A percentile compares a stretch with the other conserved stretches of the same genome.
Evolutionary conservation across 2,329 filamentous ascomycete genomes (phyloP).

Genomic region (Lojkania enalia): DNA sequence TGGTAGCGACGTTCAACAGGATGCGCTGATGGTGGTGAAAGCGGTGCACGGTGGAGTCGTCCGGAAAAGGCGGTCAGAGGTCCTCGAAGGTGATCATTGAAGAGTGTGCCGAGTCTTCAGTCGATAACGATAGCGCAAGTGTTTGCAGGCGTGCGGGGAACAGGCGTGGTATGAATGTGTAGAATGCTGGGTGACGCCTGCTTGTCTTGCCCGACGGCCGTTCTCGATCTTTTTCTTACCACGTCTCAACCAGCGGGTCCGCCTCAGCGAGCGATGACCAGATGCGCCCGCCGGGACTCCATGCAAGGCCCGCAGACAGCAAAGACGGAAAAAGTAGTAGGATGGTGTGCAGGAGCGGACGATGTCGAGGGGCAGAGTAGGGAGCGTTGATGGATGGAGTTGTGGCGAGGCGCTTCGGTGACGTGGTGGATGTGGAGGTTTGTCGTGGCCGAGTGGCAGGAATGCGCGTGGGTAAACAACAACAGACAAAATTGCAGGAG

Average conservation of each 20-base stretch:
- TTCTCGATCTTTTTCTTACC: conserved; percentile 19
- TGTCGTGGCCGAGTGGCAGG: conserved; percentile 22
- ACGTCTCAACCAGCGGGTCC: conserved; percentile 26
- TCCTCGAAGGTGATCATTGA: conserved; percentile 22
- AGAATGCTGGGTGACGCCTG: conserved; percentile 25
- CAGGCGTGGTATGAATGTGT: conserved; percentile 34
- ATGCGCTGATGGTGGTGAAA: conserved; percentile 12
- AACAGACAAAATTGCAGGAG: conserved; percentile 16
- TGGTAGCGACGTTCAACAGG: conserved; percentile 10
- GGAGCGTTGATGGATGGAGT: conserved; percentile 19
- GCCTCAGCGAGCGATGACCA: conserved; percentile 40
- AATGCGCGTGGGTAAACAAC: conserved; percentile 32
- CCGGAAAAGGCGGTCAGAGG: conserved; percentile 12
- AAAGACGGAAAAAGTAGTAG: conserved; percentile 9
- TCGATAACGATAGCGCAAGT: conserved; percentile 34
- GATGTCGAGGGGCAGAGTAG: conserved; percentile 15
- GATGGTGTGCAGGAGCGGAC: conserved; percentile 18
- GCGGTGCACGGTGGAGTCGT: conserved; percentile 10
- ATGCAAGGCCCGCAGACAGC: conserved; percentile 37
- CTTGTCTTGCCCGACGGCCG: conserved; percentile 16
- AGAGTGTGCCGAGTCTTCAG: conserved; percentile 22
- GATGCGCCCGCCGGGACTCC: conserved; percentile 28
- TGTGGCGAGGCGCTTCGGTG: conserved; percentile 29
- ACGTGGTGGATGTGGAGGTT: conserved; percentile 20
- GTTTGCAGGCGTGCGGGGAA: conserved; percentile 16